phyloP scores from a whole-genome alignment of 1,284 basidiomycete species.

The Ustilago loliicola region DNA sequence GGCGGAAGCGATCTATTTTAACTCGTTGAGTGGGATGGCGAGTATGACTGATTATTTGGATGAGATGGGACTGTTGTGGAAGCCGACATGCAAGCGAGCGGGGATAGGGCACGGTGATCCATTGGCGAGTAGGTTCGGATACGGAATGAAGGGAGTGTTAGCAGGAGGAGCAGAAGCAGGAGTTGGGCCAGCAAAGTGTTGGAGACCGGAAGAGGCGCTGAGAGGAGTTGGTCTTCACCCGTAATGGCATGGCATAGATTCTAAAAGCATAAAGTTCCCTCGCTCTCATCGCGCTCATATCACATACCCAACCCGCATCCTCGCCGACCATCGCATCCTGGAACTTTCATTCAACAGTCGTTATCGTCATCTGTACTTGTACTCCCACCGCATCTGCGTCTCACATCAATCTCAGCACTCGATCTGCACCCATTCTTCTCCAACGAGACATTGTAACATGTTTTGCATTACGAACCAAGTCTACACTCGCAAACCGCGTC shows the following conservation, averaged over 20 bases:
- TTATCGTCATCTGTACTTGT: slow-evolving; percentile 14
- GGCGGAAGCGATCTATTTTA: slow-evolving; percentile 74
- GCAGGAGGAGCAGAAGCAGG: background rate
- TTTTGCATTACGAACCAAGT: too few species aligned
- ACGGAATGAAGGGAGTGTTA: background rate
- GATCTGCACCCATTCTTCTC: background rate
- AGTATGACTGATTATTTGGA: slow-evolving; percentile 74
- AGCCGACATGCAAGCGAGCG: background rate
- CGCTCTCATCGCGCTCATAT: background rate
- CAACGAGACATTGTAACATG: background rate
- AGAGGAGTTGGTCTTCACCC: slow-evolving; percentile 29
- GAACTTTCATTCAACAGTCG: background rate
- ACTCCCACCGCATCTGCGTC: slow-evolving; percentile 3
- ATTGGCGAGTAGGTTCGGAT: slow-evolving; percentile 32
- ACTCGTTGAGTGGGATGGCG: slow-evolving; percentile 73
- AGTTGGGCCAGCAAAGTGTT: slow-evolving; percentile 25
- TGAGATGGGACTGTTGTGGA: slow-evolving; percentile 62
- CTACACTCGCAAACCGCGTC: background rate
- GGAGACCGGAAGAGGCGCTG: slow-evolving; percentile 24
- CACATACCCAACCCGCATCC: too few species aligned
- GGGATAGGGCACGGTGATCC: slow-evolving; percentile 25
- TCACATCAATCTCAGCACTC: background rate
- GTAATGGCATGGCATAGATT: background rate
- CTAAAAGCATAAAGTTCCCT: background rate
- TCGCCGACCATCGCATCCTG: too few species aligned